Percentiles rank a stretch among this genome's conserved stretches.
phyloP scores from a whole-genome alignment of 2,329 filamentous ascomycete species.

The Hypoxylon sp. region DNA sequence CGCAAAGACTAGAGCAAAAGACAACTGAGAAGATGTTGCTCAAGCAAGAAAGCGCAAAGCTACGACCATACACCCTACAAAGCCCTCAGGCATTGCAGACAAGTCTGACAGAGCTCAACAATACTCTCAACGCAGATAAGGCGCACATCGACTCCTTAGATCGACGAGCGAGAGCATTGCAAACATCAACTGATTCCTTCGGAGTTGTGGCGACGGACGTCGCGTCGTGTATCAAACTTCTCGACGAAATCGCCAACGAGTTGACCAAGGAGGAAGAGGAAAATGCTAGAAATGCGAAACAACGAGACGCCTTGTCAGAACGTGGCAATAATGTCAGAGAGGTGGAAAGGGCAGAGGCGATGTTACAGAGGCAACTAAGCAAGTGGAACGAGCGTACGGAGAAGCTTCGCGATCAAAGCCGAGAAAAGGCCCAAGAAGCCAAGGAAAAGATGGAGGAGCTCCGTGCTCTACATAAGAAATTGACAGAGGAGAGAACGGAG shows the following conservation, averaged over 20 bases:
- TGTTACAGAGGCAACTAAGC: constrained; percentile 85
- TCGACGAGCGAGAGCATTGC: constrained; percentile 86
- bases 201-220: constrained; percentile 87
- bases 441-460: constrained; percentile 93
- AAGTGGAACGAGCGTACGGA: constrained; percentile 92
- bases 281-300: constrained; percentile 81
- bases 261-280: constrained; percentile 93
- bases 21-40: constrained; percentile 78
- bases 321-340: constrained; percentile 91
- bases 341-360: constrained; percentile 87
- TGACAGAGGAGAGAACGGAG: constrained; percentile 87
- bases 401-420: constrained; percentile 83
- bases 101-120: constrained; percentile 84
- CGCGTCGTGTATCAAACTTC: constrained; percentile 86
- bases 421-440: constrained; percentile 84
- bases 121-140: constrained; percentile 83
- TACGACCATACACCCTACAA: constrained; percentile 92
- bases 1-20: constrained; percentile 79
- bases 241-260: constrained; percentile 89
- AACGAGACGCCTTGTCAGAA: constrained; percentile 89
- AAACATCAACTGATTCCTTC: constrained; percentile 94
- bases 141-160: constrained; percentile 89
- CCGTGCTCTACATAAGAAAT: constrained; percentile 80
- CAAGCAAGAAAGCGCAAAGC: constrained; percentile 88
- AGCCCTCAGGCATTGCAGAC: constrained; percentile 87